These are phyloP conservation scores for Colletotrichum aenigma DNA, from an alignment of 2,329 filamentous ascomycete genomes.

Conservation along the genomic window DNA sequence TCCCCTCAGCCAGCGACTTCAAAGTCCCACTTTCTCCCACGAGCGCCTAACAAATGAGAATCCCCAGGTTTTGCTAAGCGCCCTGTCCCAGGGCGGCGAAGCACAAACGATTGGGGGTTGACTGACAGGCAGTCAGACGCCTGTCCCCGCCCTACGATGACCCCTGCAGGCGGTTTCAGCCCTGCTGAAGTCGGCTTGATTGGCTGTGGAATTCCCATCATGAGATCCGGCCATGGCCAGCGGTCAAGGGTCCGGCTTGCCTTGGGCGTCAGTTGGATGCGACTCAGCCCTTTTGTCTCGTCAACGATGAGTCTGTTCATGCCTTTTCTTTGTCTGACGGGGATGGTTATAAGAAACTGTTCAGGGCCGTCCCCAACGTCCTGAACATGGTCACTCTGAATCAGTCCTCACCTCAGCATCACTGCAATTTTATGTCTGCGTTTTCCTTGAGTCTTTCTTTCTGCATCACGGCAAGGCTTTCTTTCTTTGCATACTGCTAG, in stretches of 20 bases:
- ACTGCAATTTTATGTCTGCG: neutral
- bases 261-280: neutral
- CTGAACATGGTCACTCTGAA: neutral
- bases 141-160: neutral
- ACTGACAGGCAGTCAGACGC: slow-evolving; percentile 4
- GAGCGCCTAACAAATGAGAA: neutral
- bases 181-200: neutral
- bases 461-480: neutral
- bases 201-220: neutral
- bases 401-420: neutral
- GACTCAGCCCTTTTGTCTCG: neutral
- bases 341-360: neutral
- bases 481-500: neutral
- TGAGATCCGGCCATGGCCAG: neutral
- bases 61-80: slow-evolving; percentile 29
- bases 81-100: neutral
- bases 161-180: neutral
- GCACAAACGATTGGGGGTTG: neutral
- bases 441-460: neutral
- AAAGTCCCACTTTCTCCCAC: neutral
- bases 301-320: neutral
- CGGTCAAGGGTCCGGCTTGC: neutral
- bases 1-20: neutral
- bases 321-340: neutral
- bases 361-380: neutral